These are phyloP conservation scores for Megacollybia marginata DNA, from an alignment of 768 basidiomycete species.

Conservation along the genomic window DNA sequence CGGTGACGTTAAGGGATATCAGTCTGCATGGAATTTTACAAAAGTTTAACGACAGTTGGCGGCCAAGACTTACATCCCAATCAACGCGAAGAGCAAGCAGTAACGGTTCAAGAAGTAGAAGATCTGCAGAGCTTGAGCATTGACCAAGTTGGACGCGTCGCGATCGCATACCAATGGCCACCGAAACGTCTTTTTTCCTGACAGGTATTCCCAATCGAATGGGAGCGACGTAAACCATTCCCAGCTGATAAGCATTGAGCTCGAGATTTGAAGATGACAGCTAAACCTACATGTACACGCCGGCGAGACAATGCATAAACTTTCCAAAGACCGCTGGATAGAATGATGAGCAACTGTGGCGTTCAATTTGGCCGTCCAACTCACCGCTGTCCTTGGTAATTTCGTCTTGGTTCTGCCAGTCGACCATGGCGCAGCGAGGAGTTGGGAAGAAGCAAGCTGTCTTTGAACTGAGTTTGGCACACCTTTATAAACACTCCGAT, in stretches of 20 bases:
- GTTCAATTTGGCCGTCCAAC: background rate
- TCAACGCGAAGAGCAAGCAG: conserved; percentile 52
- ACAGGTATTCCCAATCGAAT: conserved; percentile 60
- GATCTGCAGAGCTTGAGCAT: conserved; percentile 25
- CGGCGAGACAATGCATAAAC: conserved; percentile 54
- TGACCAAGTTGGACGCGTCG: background rate
- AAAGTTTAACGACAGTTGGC: too few species aligned
- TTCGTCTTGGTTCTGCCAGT: conserved; percentile 49
- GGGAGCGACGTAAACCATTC: conserved; percentile 56
- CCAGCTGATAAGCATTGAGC: conserved; percentile 36
- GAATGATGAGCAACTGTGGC: background rate
- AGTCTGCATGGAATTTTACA: too few species aligned
- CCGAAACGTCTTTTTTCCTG: conserved; percentile 47
- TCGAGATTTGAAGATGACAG: conserved; percentile 1
- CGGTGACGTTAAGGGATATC: conserved; percentile 50
- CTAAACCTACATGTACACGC: conserved; percentile 47
- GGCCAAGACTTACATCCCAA: conserved; percentile 47
- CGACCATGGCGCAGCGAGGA: conserved; percentile 29
- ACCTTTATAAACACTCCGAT: too few species aligned
- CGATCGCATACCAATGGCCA: conserved; percentile 58
- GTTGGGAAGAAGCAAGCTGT: background rate
- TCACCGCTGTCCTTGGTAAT: conserved; percentile 32
- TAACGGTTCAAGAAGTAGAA: conserved; percentile 72
- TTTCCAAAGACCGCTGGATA: conserved; percentile 33
- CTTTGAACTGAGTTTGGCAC: too few species aligned